A percentile compares a stretch with the other conserved stretches of the same genome.
Conservation (phyloP, 345 rosid species). For the Cardamine chenopodiifolia region DNA sequence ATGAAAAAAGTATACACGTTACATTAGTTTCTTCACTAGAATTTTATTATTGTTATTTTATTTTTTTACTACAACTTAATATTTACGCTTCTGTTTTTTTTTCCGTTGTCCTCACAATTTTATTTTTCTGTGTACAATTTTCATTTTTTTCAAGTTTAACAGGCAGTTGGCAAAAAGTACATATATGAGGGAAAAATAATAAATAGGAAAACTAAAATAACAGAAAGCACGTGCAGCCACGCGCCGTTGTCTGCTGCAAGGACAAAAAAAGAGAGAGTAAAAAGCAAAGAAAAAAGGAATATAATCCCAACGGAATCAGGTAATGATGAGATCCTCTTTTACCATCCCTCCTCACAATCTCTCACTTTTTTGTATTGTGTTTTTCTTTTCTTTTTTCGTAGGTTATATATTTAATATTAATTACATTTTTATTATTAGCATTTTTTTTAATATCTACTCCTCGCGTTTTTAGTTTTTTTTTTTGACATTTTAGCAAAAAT, state of each 20-base stretch:
- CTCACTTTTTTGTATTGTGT: not conserved
- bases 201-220: conserved; percentile 24
- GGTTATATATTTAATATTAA: not conserved
- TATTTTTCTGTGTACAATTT: not conserved
- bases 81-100: not conserved
- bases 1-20: not conserved
- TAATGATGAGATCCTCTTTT: conserved; percentile 38
- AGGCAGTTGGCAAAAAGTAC: conserved; percentile 7
- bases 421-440: no score
- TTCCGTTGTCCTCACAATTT: not conserved
- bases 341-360: conserved; percentile 8
- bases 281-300: conserved; percentile 24
- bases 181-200: not conserved
- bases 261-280: not conserved
- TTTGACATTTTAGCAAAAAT: not conserved
- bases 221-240: conserved; percentile 38
- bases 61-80: no score
- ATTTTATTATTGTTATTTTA: no score
- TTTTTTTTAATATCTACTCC: not conserved
- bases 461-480: no score
- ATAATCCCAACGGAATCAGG: conserved; percentile 46
- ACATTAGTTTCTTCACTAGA: not conserved
- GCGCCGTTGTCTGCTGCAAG: conserved; percentile 30
- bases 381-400: not conserved
- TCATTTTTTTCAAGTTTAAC: not conserved